Conservation (phyloP, 495 filamentous ascomycete species). For the Xylaria venustula region DNA sequence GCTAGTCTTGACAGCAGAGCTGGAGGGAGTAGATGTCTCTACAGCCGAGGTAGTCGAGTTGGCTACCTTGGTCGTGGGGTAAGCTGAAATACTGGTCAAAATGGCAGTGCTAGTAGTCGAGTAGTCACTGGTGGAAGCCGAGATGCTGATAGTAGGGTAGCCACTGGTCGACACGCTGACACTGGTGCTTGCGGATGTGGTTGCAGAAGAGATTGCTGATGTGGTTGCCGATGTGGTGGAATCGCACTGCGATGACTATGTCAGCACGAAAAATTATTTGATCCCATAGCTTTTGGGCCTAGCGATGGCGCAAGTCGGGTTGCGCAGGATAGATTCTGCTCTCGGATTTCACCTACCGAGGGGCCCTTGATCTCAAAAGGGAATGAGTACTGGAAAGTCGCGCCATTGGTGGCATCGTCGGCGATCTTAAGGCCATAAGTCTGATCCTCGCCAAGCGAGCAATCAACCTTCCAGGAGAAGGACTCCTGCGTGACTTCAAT, state of each 20-base stretch:
- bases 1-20: constrained; percentile 8
- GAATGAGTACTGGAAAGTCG: constrained; percentile 51
- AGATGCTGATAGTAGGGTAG: too few species aligned
- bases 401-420: constrained; percentile 25
- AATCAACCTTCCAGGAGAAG: constrained; percentile 40
- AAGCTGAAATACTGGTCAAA: not conserved
- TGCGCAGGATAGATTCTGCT: too few species aligned
- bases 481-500: constrained; percentile 28
- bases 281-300: too few species aligned
- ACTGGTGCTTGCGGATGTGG: constrained; percentile 10
- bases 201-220: too few species aligned
- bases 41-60: not conserved
- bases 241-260: too few species aligned
- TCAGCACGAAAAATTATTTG: too few species aligned
- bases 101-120: constrained; percentile 18
- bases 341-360: constrained; percentile 19
- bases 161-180: too few species aligned
- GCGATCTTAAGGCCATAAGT: constrained; percentile 47
- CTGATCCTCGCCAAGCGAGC: constrained; percentile 32
- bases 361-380: constrained; percentile 44
- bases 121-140: constrained; percentile 8
- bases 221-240: too few species aligned
- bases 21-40: not conserved
- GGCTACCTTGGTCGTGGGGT: not conserved
- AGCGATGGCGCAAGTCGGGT: too few species aligned